Evolutionary conservation across 2,329 filamentous ascomycete genomes (phyloP).

Genomic region (Scolecobasidium constrictum): DNA sequence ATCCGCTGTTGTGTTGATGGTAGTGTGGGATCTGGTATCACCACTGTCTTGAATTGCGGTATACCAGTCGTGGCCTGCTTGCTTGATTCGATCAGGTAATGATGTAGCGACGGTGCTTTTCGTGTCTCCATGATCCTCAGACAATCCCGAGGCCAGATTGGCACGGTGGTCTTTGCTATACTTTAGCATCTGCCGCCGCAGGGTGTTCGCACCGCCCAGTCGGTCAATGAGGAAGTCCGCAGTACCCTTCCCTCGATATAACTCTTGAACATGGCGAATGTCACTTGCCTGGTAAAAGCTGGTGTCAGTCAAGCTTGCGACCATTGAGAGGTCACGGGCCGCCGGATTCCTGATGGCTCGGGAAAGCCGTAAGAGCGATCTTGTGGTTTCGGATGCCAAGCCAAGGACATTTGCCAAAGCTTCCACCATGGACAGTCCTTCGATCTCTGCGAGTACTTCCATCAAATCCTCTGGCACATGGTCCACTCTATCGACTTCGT

Average conservation of each 20-base stretch:
- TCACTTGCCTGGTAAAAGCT: slow-evolving; percentile 19
- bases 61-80: not conserved
- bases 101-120: not conserved
- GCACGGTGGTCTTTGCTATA: slow-evolving; percentile 23
- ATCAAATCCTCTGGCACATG: slow-evolving; percentile 17
- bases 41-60: slow-evolving; percentile 11
- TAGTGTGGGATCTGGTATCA: slow-evolving; percentile 19
- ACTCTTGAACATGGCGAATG: slow-evolving; percentile 17
- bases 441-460: slow-evolving; percentile 12
- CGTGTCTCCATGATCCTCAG: not conserved
- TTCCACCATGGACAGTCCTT: not conserved
- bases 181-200: slow-evolving; percentile 20
- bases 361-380: slow-evolving; percentile 22
- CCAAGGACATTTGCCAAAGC: slow-evolving; percentile 15
- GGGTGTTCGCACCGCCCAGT: slow-evolving; percentile 21
- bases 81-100: not conserved
- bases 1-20: slow-evolving; percentile 16
- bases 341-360: slow-evolving; percentile 23
- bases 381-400: slow-evolving; percentile 17
- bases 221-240: slow-evolving; percentile 14
- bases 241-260: slow-evolving; percentile 15
- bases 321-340: slow-evolving; percentile 18
- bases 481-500: slow-evolving; percentile 13
- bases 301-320: slow-evolving; percentile 17
- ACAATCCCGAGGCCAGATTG: slow-evolving; percentile 17